phyloP scores from a whole-genome alignment of 495 filamentous ascomycete species.

The Evansstolkia leycettana region DNA sequence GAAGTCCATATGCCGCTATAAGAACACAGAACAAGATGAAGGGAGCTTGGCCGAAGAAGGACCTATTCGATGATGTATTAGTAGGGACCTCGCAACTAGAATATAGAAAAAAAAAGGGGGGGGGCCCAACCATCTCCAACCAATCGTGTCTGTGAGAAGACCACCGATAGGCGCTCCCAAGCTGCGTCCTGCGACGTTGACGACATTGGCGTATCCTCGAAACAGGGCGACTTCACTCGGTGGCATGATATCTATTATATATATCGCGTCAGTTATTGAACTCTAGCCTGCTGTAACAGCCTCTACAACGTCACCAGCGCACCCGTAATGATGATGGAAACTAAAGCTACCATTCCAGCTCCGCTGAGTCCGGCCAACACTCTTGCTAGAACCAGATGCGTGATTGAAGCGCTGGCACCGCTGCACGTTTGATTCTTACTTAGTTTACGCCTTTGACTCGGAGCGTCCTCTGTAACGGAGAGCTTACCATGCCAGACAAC shows the following conservation, averaged over 20 bases:
- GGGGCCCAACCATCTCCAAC: conserved; percentile 22
- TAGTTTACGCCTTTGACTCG: too few species aligned
- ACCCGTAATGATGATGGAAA: conserved; percentile 18
- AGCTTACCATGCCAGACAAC: conserved; percentile 22
- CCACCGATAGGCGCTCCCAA: conserved; percentile 17
- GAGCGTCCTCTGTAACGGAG: too few species aligned
- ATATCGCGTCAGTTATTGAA: too few species aligned
- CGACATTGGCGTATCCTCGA: conserved; percentile 16
- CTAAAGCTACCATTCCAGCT: conserved; percentile 14
- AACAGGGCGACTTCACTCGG: conserved; percentile 12
- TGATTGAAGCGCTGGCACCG: conserved; percentile 11
- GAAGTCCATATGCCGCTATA: conserved; percentile 7
- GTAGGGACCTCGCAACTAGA: too few species aligned
- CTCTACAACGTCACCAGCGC: neutral
- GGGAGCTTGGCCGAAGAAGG: conserved; percentile 19
- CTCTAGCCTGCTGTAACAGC: too few species aligned
- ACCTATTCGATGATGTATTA: too few species aligned
- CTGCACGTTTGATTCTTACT: conserved; percentile 5
- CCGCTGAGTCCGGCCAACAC: conserved; percentile 16
- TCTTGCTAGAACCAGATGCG: conserved; percentile 12
- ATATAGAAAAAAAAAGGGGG: neutral
- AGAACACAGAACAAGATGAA: conserved; percentile 11
- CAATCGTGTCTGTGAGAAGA: conserved; percentile 12
- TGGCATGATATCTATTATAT: conserved; percentile 12
- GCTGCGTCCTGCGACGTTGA: conserved; percentile 13